Evolutionary conservation across 2,329 filamentous ascomycete genomes (phyloP), one percentile per base, ranked within the genome.

Genomic region (Neonectria neomacrospora): DNA sequence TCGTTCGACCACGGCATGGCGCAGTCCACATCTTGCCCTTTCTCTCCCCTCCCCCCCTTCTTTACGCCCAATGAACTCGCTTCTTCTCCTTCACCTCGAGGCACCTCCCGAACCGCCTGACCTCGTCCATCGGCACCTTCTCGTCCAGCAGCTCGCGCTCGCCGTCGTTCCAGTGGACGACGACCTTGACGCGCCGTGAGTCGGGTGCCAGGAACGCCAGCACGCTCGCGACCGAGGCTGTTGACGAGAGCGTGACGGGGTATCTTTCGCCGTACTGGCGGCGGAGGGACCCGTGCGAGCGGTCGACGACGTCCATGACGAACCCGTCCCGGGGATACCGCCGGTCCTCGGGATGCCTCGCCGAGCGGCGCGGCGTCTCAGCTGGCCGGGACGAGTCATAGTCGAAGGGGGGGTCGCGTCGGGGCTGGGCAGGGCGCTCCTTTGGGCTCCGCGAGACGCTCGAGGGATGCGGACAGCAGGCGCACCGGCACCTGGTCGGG

Each of bases 161-260:
- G 16, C 70, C 74, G 54, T 74, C 64, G 12, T 62, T 41, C 76
- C 74, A 78, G 39, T 68, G 67, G 30, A 77, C 74, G 26, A 73
- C 9, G 3, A 76, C 71, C 59, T 71, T 73, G 64, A 69, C 60
- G 7, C 58, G 48, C 12, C 48, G 58, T 51, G 53, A 50, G 48
- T 75, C 71, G 22, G 71, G 69, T 14, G 65, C 71, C 23, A 76
- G 67, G 56, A 71, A 67, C 14, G 57, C 56, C 32, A 68, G 53
- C 51, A 76, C 57, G 50, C 65, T 68, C 7, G 56, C 47, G 39
- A 63, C 58, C n/a, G 62, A 67, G 12, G 68, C 57, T 8, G 18
- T 47, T n/a, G 58, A 41, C 5, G 63, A 41, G 7, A 76, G 56
- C 16, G 68, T 64, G 32, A 77, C 64, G 50, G 54, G 48, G 45